Conservation (phyloP, 805 yeast genomes). For the Nakazawaea ishiwadae region DNA sequence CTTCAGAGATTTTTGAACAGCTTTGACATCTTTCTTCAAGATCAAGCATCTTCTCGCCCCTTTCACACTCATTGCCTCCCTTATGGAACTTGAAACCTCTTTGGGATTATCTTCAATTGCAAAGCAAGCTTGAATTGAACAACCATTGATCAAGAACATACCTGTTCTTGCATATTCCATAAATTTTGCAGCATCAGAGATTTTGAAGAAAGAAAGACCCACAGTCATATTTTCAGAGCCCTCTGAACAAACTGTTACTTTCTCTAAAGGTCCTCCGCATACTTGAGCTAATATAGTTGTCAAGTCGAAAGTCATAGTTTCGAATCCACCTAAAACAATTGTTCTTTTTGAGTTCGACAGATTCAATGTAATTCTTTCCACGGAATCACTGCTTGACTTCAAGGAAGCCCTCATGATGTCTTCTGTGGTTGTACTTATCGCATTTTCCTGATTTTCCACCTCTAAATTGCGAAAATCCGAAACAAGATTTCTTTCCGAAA, state of each 20-base stretch:
- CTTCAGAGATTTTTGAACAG: conserved; percentile 19
- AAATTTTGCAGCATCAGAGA: conserved; percentile 51
- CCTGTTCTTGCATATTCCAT: conserved; percentile 47
- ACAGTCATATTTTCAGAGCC: conserved; percentile 20
- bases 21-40: conserved; percentile 31
- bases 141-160: conserved; percentile 56
- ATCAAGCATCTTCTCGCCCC: conserved; percentile 57
- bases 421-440: no score
- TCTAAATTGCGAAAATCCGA: no score
- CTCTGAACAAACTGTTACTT: conserved; percentile 26
- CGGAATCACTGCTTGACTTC: no score
- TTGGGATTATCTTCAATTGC: conserved; percentile 12
- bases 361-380: no score
- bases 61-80: conserved; percentile 28
- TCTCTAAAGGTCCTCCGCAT: conserved; percentile 68
- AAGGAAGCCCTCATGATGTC: no score
- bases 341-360: conserved; percentile 18
- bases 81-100: neutral
- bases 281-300: conserved; percentile 46
- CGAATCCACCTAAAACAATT: conserved; percentile 34
- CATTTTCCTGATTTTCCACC: no score
- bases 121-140: conserved; percentile 27
- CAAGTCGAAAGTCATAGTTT: conserved; percentile 19
- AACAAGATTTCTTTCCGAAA: no score
- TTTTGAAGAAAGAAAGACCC: conserved; percentile 48